Evolutionary conservation across 768 basidiomycete species (phyloP).

Genomic region (Leucogyrophana mollusca): DNA sequence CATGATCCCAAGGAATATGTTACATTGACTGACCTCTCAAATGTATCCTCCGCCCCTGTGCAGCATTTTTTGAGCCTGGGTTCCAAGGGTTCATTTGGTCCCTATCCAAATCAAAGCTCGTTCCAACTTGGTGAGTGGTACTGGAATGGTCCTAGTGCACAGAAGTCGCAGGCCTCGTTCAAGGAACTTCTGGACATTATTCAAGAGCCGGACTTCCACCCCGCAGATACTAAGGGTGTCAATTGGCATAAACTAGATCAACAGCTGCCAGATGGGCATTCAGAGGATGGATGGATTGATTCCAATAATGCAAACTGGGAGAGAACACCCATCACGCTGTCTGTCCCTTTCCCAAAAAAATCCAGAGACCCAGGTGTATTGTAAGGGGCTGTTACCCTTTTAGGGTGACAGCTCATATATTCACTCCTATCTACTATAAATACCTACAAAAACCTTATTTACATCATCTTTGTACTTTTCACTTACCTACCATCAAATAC

Average conservation of each 20-base stretch:
- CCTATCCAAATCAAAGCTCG: constrained; percentile 14
- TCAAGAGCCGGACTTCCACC: background rate
- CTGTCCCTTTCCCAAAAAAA: constrained; percentile 1
- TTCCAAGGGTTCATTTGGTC: constrained; percentile 3
- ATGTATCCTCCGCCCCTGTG: background rate
- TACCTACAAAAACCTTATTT: no score
- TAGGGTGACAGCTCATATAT: no score
- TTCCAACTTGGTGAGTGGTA: constrained; percentile 18
- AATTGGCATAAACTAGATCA: background rate
- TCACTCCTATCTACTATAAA: no score
- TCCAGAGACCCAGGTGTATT: constrained; percentile 1
- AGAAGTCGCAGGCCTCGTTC: constrained; percentile 18
- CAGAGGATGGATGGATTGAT: background rate
- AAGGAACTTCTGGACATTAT: constrained; percentile 11
- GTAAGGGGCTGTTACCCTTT: no score
- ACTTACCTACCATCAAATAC: no score
- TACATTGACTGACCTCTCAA: no score
- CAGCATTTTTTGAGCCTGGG: background rate
- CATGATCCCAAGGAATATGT: constrained; percentile 5
- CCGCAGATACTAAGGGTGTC: background rate
- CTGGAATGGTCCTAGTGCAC: constrained; percentile 13
- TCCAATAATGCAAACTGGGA: constrained; percentile 13
- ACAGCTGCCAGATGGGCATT: constrained; percentile 1
- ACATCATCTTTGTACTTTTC: no score
- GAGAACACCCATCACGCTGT: constrained; percentile 3